Percentiles rank a stretch among this genome's conserved stretches.
These are phyloP conservation scores for Knoxia roxburghii DNA, from an alignment of 257 asterid genomes.

Conservation along the genomic window DNA sequence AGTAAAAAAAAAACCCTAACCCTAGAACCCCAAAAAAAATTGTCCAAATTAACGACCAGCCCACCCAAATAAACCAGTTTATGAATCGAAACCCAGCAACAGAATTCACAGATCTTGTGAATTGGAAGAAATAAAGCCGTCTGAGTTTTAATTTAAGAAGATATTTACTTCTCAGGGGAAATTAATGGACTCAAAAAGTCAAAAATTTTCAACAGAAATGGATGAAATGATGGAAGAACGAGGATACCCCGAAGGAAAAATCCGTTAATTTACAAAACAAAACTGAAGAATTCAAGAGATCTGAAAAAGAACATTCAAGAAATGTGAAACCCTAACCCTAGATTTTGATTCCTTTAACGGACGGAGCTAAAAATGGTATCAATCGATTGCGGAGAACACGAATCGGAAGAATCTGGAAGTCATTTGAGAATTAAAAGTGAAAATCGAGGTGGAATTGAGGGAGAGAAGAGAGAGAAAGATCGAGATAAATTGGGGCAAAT, in stretches of 20 bases:
- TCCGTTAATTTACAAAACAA: slow-evolving; percentile 6
- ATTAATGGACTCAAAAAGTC: background rate
- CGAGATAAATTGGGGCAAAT: background rate
- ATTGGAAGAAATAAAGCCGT: background rate
- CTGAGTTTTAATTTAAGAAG: background rate
- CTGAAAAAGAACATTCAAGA: slow-evolving; percentile 3
- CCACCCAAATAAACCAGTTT: background rate
- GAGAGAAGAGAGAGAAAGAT: slow-evolving; percentile 5
- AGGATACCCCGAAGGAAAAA: background rate
- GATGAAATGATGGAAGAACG: background rate
- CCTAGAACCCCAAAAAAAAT: slow-evolving; percentile 19
- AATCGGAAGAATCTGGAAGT: slow-evolving; percentile 9
- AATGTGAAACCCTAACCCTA: slow-evolving; percentile 27
- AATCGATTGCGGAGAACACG: slow-evolving; percentile 7
- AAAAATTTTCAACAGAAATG: too few species aligned
- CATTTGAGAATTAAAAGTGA: slow-evolving; percentile 8
- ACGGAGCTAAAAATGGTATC: slow-evolving; percentile 10
- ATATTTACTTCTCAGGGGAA: background rate
- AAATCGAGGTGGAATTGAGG: slow-evolving; percentile 10
- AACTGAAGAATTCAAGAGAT: slow-evolving; percentile 6
- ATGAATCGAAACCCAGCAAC: background rate
- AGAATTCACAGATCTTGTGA: slow-evolving; percentile 4
- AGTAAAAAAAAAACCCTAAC: slow-evolving; percentile 2
- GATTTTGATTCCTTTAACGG: slow-evolving; percentile 1
- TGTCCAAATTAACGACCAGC: background rate